A percentile compares a stretch with the other conserved stretches of the same genome.
These are phyloP conservation scores for Rhodotorula babjevae DNA, from an alignment of 768 basidiomycete genomes.

Conservation along the genomic window DNA sequence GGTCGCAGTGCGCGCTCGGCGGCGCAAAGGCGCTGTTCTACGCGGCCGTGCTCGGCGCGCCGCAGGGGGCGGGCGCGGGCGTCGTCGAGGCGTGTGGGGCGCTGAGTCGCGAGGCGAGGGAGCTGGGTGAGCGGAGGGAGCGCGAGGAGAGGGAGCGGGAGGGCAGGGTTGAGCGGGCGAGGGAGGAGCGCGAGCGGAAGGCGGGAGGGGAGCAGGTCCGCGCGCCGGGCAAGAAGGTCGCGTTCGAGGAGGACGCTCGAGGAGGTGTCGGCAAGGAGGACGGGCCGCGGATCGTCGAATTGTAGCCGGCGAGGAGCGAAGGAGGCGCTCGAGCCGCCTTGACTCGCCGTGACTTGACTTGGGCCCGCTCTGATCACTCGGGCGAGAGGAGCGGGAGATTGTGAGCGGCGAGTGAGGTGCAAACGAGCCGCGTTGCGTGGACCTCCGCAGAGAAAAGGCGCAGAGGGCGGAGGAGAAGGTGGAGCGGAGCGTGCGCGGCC, in stretches of 20 bases:
- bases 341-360: too few species aligned
- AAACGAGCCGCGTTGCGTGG: too few species aligned
- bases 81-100: not conserved
- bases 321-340: too few species aligned
- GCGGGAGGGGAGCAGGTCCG: not conserved
- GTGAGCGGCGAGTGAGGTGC: too few species aligned
- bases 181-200: not conserved
- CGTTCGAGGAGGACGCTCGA: too few species aligned
- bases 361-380: too few species aligned
- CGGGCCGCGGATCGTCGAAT: constrained; percentile 24
- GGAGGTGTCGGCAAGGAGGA: too few species aligned
- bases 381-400: too few species aligned
- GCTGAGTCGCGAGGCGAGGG: not conserved
- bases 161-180: not conserved
- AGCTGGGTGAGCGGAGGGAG: not conserved
- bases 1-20: constrained; percentile 24
- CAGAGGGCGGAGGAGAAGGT: too few species aligned
- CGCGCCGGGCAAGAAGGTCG: not conserved
- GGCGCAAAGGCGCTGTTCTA: constrained; percentile 30
- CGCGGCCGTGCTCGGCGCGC: not conserved
- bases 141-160: not conserved
- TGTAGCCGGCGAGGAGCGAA: not conserved
- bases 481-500: too few species aligned
- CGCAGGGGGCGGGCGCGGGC: not conserved
- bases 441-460: too few species aligned